These are phyloP conservation scores for Phytophthora aleatoria DNA, from an alignment of 352 stramenopile genomes.

Conservation along the genomic window DNA sequence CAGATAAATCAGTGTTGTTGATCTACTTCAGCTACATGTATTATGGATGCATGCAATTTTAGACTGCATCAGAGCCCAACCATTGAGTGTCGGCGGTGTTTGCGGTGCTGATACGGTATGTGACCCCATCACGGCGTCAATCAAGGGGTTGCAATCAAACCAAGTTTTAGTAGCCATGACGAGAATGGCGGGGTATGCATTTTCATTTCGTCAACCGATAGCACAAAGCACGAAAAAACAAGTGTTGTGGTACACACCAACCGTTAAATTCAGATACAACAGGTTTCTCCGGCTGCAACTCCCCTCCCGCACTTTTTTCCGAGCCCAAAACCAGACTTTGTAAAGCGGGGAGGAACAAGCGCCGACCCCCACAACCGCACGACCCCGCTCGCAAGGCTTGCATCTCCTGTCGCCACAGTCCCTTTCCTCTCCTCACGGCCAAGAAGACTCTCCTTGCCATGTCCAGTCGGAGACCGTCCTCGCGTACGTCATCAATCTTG, in stretches of 20 bases:
- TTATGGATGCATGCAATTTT: too few species aligned
- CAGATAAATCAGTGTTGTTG: background rate
- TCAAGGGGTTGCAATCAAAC: background rate
- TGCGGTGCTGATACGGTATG: conserved; percentile 17
- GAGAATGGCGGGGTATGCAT: conserved; percentile 1
- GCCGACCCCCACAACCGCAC: conserved; percentile 25
- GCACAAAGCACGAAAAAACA: too few species aligned
- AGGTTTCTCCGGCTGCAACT: conserved; percentile 10
- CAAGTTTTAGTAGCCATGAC: conserved; percentile 18
- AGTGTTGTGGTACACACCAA: background rate
- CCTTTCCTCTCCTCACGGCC: conserved; percentile 4
- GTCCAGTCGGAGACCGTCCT: conserved; percentile 32
- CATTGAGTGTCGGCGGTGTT: conserved; percentile 13
- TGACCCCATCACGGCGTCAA: conserved; percentile 19
- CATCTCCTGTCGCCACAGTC: conserved; percentile 14
- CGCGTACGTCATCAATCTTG: conserved; percentile 28
- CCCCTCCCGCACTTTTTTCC: conserved; percentile 27
- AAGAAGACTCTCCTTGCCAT: conserved; percentile 17
- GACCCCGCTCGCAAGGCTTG: conserved; percentile 12
- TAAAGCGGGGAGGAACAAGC: conserved; percentile 6
- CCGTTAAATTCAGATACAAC: background rate
- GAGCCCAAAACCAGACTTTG: conserved; percentile 12
- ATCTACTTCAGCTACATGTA: too few species aligned
- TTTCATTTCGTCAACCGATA: background rate
- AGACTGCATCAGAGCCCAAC: background rate